Conservation (phyloP, 2,329 filamentous ascomycete genomes). For the Sporothrix pallida region DNA sequence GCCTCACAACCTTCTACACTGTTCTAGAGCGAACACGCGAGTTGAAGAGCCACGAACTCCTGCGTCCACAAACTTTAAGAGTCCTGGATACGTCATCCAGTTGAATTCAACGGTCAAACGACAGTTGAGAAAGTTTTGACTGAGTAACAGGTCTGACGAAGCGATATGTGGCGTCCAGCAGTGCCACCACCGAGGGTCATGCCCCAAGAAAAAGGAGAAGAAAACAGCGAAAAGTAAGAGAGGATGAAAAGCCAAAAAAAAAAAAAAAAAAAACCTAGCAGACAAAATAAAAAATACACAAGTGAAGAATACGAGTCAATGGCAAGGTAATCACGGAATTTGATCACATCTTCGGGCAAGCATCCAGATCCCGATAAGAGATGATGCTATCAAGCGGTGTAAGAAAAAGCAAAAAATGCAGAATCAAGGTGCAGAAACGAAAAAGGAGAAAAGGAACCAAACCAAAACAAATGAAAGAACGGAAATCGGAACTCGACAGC, state of each 20-base stretch:
- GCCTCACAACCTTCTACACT: constrained; percentile 6
- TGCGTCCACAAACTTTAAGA: not conserved
- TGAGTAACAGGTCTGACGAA: not conserved
- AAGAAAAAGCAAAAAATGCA: not conserved
- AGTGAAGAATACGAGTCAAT: not conserved
- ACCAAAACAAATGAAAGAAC: not conserved
- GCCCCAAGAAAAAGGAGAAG: not conserved
- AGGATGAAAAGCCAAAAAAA: not conserved
- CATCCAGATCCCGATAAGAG: not conserved
- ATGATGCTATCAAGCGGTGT: constrained; percentile 3
- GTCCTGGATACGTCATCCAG: not conserved
- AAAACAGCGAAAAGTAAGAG: not conserved
- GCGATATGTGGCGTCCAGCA: not conserved
- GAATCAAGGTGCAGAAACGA: too few species aligned
- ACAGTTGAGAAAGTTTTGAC: not conserved
- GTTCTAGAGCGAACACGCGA: not conserved
- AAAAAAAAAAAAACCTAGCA: not conserved
- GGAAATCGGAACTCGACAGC: not conserved
- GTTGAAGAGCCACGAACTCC: not conserved
- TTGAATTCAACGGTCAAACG: not conserved
- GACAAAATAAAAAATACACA: not conserved
- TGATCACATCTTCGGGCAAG: not conserved
- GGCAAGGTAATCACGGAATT: not conserved
- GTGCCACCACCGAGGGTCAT: not conserved
- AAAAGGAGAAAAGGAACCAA: not conserved